A percentile compares a stretch with the other conserved stretches of the same genome.
These are phyloP conservation scores for Silene coronaria DNA, from an alignment of 179 eudicot species.

Conservation along the genomic window DNA sequence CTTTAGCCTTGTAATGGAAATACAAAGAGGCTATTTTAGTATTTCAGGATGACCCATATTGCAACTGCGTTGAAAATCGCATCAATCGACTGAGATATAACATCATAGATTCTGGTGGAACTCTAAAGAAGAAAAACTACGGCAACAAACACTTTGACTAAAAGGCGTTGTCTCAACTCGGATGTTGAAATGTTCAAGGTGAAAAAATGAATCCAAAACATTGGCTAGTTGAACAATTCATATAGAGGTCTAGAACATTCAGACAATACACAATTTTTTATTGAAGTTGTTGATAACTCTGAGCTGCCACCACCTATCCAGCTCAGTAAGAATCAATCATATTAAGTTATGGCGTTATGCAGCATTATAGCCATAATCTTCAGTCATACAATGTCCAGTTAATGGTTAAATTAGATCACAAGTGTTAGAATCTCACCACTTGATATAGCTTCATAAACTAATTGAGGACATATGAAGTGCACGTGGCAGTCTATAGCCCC, in stretches of 20 bases:
- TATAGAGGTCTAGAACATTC: constrained; percentile 2
- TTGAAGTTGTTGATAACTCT: not conserved
- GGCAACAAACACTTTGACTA: not conserved
- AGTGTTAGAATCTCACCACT: constrained; percentile 62
- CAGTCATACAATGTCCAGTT: not conserved
- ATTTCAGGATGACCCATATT: not conserved
- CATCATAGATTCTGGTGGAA: not conserved
- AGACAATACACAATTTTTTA: not conserved
- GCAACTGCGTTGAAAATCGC: not conserved
- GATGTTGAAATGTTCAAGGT: not conserved
- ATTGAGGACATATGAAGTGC: constrained; percentile 93
- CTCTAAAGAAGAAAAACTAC: not conserved
- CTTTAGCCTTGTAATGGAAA: not conserved
- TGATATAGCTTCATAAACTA: constrained; percentile 80
- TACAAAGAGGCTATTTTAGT: not conserved
- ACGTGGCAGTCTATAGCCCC: constrained; percentile 98
- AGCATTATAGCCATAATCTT: not conserved
- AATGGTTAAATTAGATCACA: not conserved
- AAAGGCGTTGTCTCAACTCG: not conserved
- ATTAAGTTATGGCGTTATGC: not conserved
- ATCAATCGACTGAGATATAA: not conserved
- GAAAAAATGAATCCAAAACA: not conserved
- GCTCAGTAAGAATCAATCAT: not conserved
- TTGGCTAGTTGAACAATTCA: constrained; percentile 7
- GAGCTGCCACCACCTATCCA: not conserved